A percentile compares a stretch with the other conserved stretches of the same genome.
These are phyloP conservation scores for Talaromyces pinophilus DNA, from an alignment of 2,329 filamentous ascomycete genomes.

Conservation along the genomic window DNA sequence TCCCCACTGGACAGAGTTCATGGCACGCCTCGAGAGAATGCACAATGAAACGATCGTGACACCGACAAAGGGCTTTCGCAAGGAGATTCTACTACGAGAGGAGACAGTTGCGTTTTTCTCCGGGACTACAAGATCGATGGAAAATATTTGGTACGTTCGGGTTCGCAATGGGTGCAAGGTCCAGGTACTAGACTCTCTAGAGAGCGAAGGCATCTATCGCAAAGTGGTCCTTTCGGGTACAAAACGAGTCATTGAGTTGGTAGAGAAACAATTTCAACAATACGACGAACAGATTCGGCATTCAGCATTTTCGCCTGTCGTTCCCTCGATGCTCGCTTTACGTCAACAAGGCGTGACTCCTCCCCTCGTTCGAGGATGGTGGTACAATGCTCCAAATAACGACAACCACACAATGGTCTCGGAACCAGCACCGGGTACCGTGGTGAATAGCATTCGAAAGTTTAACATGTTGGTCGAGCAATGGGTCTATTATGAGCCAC, in stretches of 20 bases:
- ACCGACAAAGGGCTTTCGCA: conserved; percentile 28
- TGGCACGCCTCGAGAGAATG: conserved; percentile 31
- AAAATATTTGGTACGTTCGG: conserved; percentile 42
- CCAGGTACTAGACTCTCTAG: conserved; percentile 35
- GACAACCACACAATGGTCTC: conserved; percentile 2
- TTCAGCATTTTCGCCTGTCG: conserved; percentile 27
- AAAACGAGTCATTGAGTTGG: conserved; percentile 35
- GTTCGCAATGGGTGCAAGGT: conserved; percentile 42
- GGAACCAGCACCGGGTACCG: not conserved
- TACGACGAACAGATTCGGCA: conserved; percentile 24
- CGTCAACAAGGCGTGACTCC: conserved; percentile 27
- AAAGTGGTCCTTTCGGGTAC: conserved; percentile 41
- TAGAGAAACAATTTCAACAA: conserved; percentile 32
- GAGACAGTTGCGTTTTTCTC: conserved; percentile 37
- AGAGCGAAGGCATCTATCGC: conserved; percentile 37
- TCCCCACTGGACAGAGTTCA: conserved; percentile 32
- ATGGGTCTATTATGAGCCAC: conserved; percentile 30
- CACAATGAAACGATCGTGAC: conserved; percentile 26
- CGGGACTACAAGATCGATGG: conserved; percentile 34
- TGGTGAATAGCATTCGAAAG: conserved; percentile 34
- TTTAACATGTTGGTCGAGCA: conserved; percentile 45
- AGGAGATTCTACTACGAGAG: conserved; percentile 39
- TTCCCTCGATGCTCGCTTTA: conserved; percentile 33
- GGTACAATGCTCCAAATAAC: conserved; percentile 25
- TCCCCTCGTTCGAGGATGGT: conserved; percentile 38